A percentile compares a stretch with the other conserved stretches of the same genome.
Conservation (phyloP, 352 stramenopile genomes). For the Thraustochytrium striatum region DNA sequence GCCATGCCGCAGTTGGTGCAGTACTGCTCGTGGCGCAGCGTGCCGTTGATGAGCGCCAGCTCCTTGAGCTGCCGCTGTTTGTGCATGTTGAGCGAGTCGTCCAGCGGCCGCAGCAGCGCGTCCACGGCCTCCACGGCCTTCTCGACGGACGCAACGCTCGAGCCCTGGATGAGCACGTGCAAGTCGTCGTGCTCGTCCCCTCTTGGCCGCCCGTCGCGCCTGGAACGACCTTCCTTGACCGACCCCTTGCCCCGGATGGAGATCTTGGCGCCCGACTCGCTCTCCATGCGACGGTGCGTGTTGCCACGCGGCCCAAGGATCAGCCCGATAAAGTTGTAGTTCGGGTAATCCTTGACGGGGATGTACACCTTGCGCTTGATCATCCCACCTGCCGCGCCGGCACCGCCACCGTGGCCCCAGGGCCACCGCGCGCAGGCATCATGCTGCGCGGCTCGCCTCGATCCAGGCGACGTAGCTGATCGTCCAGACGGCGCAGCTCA, state of each 20-base stretch:
- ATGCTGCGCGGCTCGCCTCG: constrained; percentile 72
- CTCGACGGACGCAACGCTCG: constrained; percentile 77
- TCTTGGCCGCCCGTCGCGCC: constrained; percentile 60
- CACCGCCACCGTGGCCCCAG: too few species aligned
- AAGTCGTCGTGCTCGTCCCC: constrained; percentile 84
- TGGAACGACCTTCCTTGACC: constrained; percentile 88
- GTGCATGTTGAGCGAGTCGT: constrained; percentile 84
- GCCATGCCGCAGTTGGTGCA: constrained; percentile 97
- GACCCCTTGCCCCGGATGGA: constrained; percentile 88
- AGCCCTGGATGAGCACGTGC: constrained; percentile 87
- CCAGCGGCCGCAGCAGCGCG: constrained; percentile 78
- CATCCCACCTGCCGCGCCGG: constrained; percentile 62
- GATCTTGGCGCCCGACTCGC: constrained; percentile 97
- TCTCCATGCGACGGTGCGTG: constrained; percentile 98
- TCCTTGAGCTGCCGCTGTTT: constrained; percentile 97
- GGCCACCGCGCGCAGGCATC: too few species aligned
- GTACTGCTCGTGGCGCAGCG: constrained; percentile 90
- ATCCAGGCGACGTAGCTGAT: constrained; percentile 92
- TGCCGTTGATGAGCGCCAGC: constrained; percentile 96
- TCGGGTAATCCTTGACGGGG: constrained; percentile 92
- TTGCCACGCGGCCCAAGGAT: constrained; percentile 98
- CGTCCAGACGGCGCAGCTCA: constrained; percentile 83
- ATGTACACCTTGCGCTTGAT: constrained; percentile 93
- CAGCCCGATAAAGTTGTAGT: constrained; percentile 99
- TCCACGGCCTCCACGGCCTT: constrained; percentile 78